Base-by-base conservation (phyloP, 2,329 filamentous ascomycete species). In the Aspergillus transmontanensis region DNA sequence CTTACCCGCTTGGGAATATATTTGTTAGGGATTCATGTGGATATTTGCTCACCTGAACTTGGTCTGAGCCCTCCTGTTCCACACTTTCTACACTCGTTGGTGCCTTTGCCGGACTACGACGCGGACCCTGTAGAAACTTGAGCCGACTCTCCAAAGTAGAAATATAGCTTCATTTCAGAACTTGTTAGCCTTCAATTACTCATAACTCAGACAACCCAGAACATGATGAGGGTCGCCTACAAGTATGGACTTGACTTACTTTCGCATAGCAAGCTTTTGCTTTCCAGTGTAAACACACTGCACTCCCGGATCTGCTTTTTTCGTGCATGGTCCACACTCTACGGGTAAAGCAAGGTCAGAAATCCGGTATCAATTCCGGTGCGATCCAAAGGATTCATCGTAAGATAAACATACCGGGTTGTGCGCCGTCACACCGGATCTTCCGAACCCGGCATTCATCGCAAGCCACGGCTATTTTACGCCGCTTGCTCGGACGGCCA, bases 241-340 rank as follows among this genome's bases (percentile, higher is more conserved):
- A 16, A 48, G 21, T 19, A 28, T 48, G 11, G 23, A 4, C 21
- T 12, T 28, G 45, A 60, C 66, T 56, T 58, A 73, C 72, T 60
- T 66, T 45, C 68, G 67, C n/a, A 67, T 68, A 6, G 69, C 70
- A 45, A 69, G 65, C 43, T 69, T 73, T 54, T 67, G 30, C 36
- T 74, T 73, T 5, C 72, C 69, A 1, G 71, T 72, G 45, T 74
- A 76, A 7, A 67, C 66, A 54, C 74, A 77, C 14, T 59, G 62
- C 2, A 41, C 57, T 0, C 65, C 66, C 21, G 51, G 60, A 19
- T 72, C 67, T 3, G 62, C 54, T 23, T 68, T 66, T 36, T 66
- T 73, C 21, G 60, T 61, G 58, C 75, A 77, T 23, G 72, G 73
- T 19, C 72, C 71, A 69, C 74, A 76, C 9, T 73, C 74, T 76